Conservation (phyloP, 140 eudicot species). For the Flaveria floridana region DNA sequence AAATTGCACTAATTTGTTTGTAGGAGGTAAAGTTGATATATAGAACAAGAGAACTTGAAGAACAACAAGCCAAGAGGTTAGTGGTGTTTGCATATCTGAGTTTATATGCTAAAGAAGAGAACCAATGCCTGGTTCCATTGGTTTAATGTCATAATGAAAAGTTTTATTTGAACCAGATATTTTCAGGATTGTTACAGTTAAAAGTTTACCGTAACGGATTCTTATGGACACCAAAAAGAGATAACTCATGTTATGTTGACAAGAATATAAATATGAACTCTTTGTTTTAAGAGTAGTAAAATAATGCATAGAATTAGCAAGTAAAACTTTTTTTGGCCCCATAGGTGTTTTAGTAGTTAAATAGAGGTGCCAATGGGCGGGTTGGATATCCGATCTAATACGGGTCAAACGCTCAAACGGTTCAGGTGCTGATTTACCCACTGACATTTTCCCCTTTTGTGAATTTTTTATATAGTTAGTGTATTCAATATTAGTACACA, state of each 20-base stretch:
- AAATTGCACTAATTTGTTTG: constrained; percentile 2
- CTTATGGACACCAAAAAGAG: no score
- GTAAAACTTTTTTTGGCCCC: no score
- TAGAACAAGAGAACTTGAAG: constrained; percentile 90
- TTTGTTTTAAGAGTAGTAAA: background rate
- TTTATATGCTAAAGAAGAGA: background rate
- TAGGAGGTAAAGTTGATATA: constrained; percentile 84
- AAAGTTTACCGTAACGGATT: background rate
- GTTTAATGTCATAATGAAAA: background rate
- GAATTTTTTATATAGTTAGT: background rate
- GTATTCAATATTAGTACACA: background rate
- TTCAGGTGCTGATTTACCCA: background rate
- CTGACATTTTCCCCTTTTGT: background rate
- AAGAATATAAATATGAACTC: background rate
- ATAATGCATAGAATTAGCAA: background rate
- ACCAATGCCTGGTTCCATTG: background rate
- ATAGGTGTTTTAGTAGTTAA: constrained; percentile 3
- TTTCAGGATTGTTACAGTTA: constrained; percentile 8
- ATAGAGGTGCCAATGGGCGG: background rate
- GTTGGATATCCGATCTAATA: background rate
- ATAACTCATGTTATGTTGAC: background rate
- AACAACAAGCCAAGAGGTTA: constrained; percentile 91
- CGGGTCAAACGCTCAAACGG: background rate
- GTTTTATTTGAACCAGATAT: background rate
- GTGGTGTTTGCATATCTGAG: constrained; percentile 14